Conservation (phyloP, 139 green algal species). For the Marvania coccoides region DNA sequence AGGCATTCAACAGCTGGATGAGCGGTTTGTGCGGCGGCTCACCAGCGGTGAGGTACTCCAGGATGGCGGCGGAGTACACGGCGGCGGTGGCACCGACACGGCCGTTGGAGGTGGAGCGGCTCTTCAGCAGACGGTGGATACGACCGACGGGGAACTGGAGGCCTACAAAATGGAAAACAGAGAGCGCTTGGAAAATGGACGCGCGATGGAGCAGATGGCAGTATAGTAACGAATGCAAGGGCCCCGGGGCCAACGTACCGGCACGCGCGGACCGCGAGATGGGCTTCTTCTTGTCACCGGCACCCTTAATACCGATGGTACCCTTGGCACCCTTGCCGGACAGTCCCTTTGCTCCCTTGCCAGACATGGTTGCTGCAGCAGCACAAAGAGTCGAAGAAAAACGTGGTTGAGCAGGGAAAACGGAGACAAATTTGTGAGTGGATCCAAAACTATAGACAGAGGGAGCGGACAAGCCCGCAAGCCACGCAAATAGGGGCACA, state of each 20-base stretch:
- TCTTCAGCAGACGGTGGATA: constrained; percentile 95
- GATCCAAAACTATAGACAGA: no score
- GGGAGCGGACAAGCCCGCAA: no score
- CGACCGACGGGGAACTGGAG: constrained; percentile 95
- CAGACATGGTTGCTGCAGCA: no score
- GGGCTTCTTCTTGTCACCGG: constrained; percentile 70
- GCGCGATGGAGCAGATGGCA: neutral
- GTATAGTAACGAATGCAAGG: neutral
- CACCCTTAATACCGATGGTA: constrained; percentile 57
- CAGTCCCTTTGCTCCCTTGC: constrained; percentile 82
- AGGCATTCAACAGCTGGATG: no score
- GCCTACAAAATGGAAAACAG: neutral
- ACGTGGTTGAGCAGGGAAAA: no score
- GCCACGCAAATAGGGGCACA: no score
- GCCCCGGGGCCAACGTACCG: constrained; percentile 22
- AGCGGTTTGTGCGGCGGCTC: no score
- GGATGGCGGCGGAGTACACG: constrained; percentile 93
- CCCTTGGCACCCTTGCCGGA: constrained; percentile 91
- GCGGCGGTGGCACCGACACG: constrained; percentile 93
- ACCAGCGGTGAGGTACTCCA: constrained; percentile 44
- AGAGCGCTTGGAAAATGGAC: neutral
- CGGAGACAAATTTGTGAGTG: no score
- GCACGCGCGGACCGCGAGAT: constrained; percentile 74
- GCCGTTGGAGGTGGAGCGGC: constrained; percentile 83
- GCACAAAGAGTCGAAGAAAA: no score